Conservation (phyloP, 495 filamentous ascomycete genomes). For the Aspergillus conjunctus region DNA sequence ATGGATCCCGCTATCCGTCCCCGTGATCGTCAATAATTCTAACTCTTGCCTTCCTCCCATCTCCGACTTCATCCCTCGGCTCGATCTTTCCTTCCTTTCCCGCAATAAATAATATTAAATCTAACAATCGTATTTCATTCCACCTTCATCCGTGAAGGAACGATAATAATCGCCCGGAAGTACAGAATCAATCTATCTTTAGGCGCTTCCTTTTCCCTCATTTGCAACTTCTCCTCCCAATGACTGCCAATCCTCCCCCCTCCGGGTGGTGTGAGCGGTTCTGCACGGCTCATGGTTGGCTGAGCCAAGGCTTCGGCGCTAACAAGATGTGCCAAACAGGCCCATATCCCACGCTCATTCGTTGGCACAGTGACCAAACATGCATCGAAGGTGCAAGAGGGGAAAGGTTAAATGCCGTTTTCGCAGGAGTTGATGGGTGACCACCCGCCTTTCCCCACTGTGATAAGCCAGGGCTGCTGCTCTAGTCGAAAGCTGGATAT, state of each 20-base stretch:
- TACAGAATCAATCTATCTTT: conserved; percentile 14
- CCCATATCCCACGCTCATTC: conserved; percentile 17
- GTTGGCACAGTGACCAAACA: conserved; percentile 35
- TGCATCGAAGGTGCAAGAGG: conserved; percentile 34
- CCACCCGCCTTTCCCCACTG: conserved; percentile 29
- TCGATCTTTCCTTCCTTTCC: no score
- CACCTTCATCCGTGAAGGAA: not conserved
- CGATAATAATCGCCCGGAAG: not conserved
- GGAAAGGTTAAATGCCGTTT: conserved; percentile 14
- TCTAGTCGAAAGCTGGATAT: conserved; percentile 21
- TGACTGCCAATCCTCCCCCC: not conserved
- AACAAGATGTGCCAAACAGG: conserved; percentile 23
- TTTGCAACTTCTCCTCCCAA: not conserved
- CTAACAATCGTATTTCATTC: not conserved
- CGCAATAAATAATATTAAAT: no score
- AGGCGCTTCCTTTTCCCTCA: conserved; percentile 3
- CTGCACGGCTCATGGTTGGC: conserved; percentile 39
- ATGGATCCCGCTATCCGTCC: no score
- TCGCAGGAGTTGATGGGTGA: conserved; percentile 20
- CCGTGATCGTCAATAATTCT: no score
- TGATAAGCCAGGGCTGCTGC: conserved; percentile 43
- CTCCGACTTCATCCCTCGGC: no score
- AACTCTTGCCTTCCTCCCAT: no score
- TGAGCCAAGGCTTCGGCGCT: conserved; percentile 35
- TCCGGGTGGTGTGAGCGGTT: conserved; percentile 31